Evolutionary conservation across 257 asterid genomes (phyloP), one percentile per base, ranked within the genome.

Genomic region (Nyctanthes arbortristis): DNA sequence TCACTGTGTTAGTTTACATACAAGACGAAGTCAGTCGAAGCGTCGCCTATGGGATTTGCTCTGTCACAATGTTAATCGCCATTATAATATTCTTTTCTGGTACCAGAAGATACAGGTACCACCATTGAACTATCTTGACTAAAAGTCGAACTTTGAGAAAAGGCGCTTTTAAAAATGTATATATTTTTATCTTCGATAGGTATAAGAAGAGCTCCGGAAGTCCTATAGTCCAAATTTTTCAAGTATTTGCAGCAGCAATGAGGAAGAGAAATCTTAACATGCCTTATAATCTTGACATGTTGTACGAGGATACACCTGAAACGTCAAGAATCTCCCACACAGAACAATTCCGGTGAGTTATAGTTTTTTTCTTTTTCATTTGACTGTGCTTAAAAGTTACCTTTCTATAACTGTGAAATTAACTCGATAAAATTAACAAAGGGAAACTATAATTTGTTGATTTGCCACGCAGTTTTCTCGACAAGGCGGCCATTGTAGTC

Each of bases 1-100:
- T 92, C 7, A 92, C 98, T 0, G 91, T 92, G 16, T 92, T 92
- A 10, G 98, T 92, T 58, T 92, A 92, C 79, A 32, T 92, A 5
- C 90, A 92, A 74, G 98, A 89, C 11, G 85, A 92, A 61, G 88
- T 92, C 0, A 85, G 95, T 5, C 74, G 97, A 31, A 88, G 88
- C 80, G 32, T 80, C 80, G 98, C 84, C 0, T 92, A 92, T 34
- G 97, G 97, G 49, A 85, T 92, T 32, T 92, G 98, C 30, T 66
- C 96, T 0, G 20, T 87, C 0, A 43, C 94, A 0, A 93, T 93
- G 97, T 16, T 79, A 1, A 22, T 81, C 0, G 94, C 97, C 30
- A 73, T 89, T 1, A 7, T 84, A 31, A 49, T 89, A 5, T 90
- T 92, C 81, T 73, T 92, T 9, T 76, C 82, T 0, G 98, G 98